A percentile compares a stretch with the other conserved stretches of the same genome.
These are phyloP conservation scores for Exophiala spinifera DNA, from an alignment of 2,329 filamentous ascomycete species.

Conservation along the genomic window DNA sequence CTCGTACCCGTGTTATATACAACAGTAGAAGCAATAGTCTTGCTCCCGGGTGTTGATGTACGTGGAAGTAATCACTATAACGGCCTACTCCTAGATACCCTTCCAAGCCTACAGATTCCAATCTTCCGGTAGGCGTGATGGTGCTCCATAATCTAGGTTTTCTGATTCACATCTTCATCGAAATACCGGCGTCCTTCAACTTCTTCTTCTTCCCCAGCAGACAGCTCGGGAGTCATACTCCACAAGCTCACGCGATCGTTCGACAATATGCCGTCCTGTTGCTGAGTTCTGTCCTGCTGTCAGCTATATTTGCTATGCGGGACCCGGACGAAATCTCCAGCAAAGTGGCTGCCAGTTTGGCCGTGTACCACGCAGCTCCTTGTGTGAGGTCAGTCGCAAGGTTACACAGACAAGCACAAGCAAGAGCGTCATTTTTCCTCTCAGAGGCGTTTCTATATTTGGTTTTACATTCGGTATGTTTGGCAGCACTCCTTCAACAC, in stretches of 20 bases:
- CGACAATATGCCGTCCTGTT: conserved; percentile 41
- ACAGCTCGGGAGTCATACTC: conserved; percentile 32
- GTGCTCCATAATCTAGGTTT: conserved; percentile 23
- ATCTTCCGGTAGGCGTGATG: background rate
- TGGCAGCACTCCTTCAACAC: conserved; percentile 16
- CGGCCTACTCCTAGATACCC: too few relatives aligned
- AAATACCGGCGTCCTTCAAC: conserved; percentile 37
- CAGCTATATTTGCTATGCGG: conserved; percentile 33
- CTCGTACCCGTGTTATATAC: too few relatives aligned
- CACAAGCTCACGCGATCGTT: conserved; percentile 37
- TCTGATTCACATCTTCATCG: conserved; percentile 36
- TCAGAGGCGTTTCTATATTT: conserved; percentile 28
- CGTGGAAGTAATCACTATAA: too few relatives aligned
- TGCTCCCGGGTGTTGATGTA: too few relatives aligned
- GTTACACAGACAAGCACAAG: conserved; percentile 16
- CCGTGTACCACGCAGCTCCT: conserved; percentile 38
- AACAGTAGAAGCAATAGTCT: too few relatives aligned
- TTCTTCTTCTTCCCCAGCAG: conserved; percentile 37
- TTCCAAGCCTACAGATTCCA: too few relatives aligned
- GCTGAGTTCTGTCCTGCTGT: conserved; percentile 35
- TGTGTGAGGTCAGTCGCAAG: conserved; percentile 30
- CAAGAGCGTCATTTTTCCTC: conserved; percentile 8
- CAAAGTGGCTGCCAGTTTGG: conserved; percentile 35
- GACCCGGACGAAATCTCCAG: conserved; percentile 31
- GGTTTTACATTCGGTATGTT: conserved; percentile 24